These are phyloP conservation scores for Bryoglossum gracile DNA, from an alignment of 495 filamentous ascomycete genomes.

Conservation along the genomic window DNA sequence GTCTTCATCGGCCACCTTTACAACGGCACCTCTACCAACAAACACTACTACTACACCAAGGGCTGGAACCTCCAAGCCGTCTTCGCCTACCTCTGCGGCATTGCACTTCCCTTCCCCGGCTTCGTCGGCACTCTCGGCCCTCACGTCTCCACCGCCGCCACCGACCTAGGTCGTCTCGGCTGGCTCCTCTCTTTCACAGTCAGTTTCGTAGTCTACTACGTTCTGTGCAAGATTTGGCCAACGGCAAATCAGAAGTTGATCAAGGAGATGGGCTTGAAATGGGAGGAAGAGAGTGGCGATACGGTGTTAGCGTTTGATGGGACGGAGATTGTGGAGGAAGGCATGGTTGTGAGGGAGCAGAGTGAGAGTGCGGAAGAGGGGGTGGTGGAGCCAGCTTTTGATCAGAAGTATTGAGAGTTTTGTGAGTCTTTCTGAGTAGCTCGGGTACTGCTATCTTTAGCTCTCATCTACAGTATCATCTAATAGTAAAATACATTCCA, in stretches of 20 bases:
- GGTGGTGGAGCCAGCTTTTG: neutral
- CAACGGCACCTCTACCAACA: slow-evolving; percentile 26
- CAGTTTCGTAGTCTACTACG: slow-evolving; percentile 32
- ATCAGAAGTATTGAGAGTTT: slow-evolving; percentile 2
- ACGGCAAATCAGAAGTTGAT: slow-evolving; percentile 31
- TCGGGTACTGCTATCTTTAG: too few species aligned
- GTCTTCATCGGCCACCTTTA: slow-evolving; percentile 31
- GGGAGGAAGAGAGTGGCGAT: slow-evolving; percentile 26
- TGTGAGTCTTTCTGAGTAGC: too few species aligned
- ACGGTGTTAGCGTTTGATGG: slow-evolving; percentile 23
- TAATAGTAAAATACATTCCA: too few species aligned
- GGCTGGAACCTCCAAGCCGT: slow-evolving; percentile 29
- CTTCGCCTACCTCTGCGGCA: slow-evolving; percentile 27
- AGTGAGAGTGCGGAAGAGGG: slow-evolving; percentile 1
- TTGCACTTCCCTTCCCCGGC: slow-evolving; percentile 27
- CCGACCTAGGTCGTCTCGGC: slow-evolving; percentile 31
- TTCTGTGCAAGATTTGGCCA: slow-evolving; percentile 34
- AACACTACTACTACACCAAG: slow-evolving; percentile 27
- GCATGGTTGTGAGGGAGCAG: slow-evolving; percentile 5
- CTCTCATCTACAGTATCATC: too few species aligned
- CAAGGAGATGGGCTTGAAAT: slow-evolving; percentile 22
- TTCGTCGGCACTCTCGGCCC: slow-evolving; percentile 31
- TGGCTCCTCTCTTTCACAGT: slow-evolving; percentile 35
- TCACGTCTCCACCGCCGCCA: slow-evolving; percentile 26
- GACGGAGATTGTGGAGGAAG: slow-evolving; percentile 19